Evolutionary conservation across 768 basidiomycete species (phyloP).

Genomic region (Tricholoma flavovirens): DNA sequence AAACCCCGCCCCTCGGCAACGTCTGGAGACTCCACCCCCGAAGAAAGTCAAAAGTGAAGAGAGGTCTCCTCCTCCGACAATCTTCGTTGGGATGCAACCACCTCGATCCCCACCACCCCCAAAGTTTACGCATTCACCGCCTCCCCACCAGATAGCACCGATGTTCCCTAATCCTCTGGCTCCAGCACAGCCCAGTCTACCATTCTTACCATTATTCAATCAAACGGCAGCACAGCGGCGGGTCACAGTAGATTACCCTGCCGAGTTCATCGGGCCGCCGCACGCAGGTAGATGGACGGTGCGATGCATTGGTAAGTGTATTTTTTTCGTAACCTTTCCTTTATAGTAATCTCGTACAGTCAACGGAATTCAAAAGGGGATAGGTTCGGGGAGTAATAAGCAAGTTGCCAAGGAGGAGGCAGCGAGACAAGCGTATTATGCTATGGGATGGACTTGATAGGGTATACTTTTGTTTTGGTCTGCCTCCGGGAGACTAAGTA

Average conservation of each 20-base stretch:
- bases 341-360: conserved; percentile 38
- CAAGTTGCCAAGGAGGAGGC: conserved; percentile 77
- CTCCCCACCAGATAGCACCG: conserved; percentile 11
- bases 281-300: conserved; percentile 67
- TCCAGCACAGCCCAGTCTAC: conserved; percentile 56
- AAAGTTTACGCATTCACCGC: conserved; percentile 11
- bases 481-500: too few species aligned
- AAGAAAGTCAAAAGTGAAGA: conserved; percentile 40
- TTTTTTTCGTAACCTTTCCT: too few species aligned
- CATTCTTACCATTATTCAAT: conserved; percentile 71
- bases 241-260: conserved; percentile 54
- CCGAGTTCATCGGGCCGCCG: conserved; percentile 55
- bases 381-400: conserved; percentile 61
- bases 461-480: too few species aligned
- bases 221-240: conserved; percentile 65
- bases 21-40: conserved; percentile 26
- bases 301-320: conserved; percentile 57
- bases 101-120: conserved; percentile 20
- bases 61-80: conserved; percentile 23
- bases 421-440: conserved; percentile 62
- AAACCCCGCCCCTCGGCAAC: conserved; percentile 5
- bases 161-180: conserved; percentile 48
- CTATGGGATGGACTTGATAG: conserved; percentile 64
- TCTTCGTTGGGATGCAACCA: conserved; percentile 31
- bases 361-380: conserved; percentile 63